phyloP scores from a whole-genome alignment of 306 rosid species.

The Crataegus laevigata region DNA sequence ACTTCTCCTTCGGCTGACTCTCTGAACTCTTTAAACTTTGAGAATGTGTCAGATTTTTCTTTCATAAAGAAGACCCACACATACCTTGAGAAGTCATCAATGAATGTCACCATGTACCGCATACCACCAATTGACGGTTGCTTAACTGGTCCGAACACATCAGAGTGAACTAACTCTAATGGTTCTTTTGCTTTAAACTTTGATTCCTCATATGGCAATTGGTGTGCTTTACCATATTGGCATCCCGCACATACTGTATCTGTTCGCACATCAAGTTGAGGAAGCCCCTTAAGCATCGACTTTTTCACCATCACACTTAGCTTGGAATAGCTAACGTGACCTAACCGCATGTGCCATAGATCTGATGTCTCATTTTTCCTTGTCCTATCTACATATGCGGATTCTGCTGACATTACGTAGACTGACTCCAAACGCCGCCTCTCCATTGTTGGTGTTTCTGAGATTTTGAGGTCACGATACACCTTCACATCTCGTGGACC shows the following conservation, averaged over 20 bases:
- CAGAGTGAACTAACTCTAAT: constrained; percentile 7
- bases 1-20: too few relatives aligned
- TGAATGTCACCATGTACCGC: background rate
- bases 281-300: background rate
- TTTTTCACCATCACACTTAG: background rate
- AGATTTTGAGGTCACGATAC: background rate
- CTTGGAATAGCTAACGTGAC: background rate
- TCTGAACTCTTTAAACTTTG: too few relatives aligned
- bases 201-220: background rate
- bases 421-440: background rate
- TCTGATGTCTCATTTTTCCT: background rate
- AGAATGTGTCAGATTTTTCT: too few relatives aligned
- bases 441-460: background rate
- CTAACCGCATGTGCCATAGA: background rate
- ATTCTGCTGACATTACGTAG: background rate
- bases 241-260: background rate
- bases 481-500: background rate
- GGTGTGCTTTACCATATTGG: constrained; percentile 4
- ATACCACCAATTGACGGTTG: background rate
- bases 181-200: background rate
- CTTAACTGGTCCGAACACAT: background rate
- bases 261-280: background rate
- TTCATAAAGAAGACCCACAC: background rate
- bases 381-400: background rate
- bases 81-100: background rate